Base-by-base conservation (phyloP, 1,284 basidiomycete species). In the Tausonia pullulans region DNA sequence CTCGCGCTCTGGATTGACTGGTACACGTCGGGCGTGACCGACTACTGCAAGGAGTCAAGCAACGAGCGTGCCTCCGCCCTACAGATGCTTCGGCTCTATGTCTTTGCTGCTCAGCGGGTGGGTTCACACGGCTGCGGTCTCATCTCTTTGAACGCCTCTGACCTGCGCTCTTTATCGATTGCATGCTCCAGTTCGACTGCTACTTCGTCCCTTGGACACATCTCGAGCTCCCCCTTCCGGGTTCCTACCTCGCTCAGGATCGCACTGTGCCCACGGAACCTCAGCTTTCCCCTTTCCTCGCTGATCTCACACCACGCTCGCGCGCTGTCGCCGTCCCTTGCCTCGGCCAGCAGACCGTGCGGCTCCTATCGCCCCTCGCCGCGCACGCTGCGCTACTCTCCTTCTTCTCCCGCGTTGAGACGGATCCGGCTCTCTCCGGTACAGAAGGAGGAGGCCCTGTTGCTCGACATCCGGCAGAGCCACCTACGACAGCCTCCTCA, bases 171-270 rank as follows among this genome's bases (percentile, higher is more conserved):
- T 3, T 56, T 41, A 50, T 62, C 59, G 27, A 51, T 45, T 46
- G 48, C 16, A 44, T 53, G 14, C 72, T 72, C 56, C 71, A 77
- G 69, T 82, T 80, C 69, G 79, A 80, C 61, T 71, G 78, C 4
- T 81, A 74, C 69, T 75, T 76, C 67, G 79, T 77, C 0, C 80
- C 81, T 0, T 82, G 80, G 80, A 78, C 76, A 1, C 69, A 72
- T 16, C 69, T 72, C n/a, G 61, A 73, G 14, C 69, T 72, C 14
- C 60, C 69, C 16, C 60, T 69, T 6, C 55, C 69, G n/a, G 69
- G 71, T 8, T 64, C 73, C 3, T 27, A 27, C 27, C 27, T 27
- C 27, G 27, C 27, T 27, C 27, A 27, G 27, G 27, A 27, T 27
- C 27, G 27, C 27, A 27, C 27, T 27, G 27, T 2, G 27, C 27